Percentiles rank a stretch among this genome's conserved stretches.
phyloP scores from a whole-genome alignment of 257 asterid genomes.

The Gentiana dahurica region DNA sequence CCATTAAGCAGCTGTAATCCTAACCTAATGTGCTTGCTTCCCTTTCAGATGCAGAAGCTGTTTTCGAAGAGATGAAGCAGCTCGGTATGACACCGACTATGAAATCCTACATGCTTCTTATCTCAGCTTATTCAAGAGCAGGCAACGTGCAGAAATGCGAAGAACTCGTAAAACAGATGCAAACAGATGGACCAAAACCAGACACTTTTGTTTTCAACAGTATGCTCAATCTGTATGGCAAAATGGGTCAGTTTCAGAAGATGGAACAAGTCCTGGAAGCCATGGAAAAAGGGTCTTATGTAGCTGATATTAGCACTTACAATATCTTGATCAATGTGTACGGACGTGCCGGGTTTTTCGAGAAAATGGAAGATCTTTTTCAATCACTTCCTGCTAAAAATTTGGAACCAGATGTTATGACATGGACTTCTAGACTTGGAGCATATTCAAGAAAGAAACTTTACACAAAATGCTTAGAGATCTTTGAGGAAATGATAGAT shows the following conservation, averaged over 20 bases:
- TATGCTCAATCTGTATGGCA: slow-evolving; percentile 73
- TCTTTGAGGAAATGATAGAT: slow-evolving; percentile 84
- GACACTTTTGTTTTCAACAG: slow-evolving; percentile 63
- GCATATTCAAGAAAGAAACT: slow-evolving; percentile 71
- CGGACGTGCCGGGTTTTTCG: slow-evolving; percentile 61
- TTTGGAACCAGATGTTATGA: slow-evolving; percentile 53
- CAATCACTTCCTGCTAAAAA: slow-evolving; percentile 30
- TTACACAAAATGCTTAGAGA: slow-evolving; percentile 50
- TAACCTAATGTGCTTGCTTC: not conserved
- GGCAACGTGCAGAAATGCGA: slow-evolving; percentile 57
- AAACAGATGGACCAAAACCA: slow-evolving; percentile 37
- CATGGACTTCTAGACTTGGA: slow-evolving; percentile 74
- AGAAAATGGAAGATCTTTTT: slow-evolving; percentile 67
- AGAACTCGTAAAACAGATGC: slow-evolving; percentile 50
- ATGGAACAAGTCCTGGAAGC: slow-evolving; percentile 56
- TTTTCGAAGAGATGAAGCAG: slow-evolving; percentile 65
- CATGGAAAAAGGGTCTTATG: slow-evolving; percentile 38
- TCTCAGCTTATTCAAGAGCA: slow-evolving; percentile 59
- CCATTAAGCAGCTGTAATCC: too few species aligned
- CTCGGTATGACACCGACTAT: slow-evolving; percentile 63
- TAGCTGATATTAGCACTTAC: slow-evolving; percentile 63
- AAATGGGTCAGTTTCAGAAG: slow-evolving; percentile 57
- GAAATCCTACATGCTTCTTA: slow-evolving; percentile 80
- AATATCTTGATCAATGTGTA: slow-evolving; percentile 66
- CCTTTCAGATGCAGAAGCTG: slow-evolving; percentile 54